Conservation (phyloP, 192 early-diverging fungal species). For the Entrophospora sp. region DNA sequence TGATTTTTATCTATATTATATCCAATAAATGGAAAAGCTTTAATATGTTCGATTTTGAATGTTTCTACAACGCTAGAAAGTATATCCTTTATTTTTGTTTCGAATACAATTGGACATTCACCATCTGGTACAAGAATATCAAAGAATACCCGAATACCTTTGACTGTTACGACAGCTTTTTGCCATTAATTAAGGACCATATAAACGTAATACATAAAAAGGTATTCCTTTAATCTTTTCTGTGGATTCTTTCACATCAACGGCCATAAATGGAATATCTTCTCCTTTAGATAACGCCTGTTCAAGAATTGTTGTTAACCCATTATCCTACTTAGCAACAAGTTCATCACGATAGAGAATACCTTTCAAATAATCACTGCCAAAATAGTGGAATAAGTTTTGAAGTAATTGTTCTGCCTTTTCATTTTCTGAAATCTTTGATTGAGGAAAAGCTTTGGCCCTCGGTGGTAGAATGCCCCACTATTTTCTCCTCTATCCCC, state of each 20-base stretch:
- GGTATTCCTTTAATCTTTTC: neutral
- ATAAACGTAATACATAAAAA: neutral
- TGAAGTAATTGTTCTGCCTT: slow-evolving; percentile 9
- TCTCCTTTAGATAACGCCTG: neutral
- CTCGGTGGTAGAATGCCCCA: too few species aligned
- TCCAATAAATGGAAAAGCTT: slow-evolving; percentile 11
- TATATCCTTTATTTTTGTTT: too few species aligned
- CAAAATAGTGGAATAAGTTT: neutral
- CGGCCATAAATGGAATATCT: neutral
- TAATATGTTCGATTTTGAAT: neutral
- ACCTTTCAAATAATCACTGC: neutral
- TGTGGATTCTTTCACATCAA: neutral
- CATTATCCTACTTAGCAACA: neutral
- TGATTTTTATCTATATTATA: neutral
- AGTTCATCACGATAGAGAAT: neutral
- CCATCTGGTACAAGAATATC: too few species aligned
- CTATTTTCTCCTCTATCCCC: too few species aligned
- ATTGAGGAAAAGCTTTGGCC: slow-evolving; percentile 11
- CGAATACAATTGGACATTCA: too few species aligned
- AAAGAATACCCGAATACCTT: too few species aligned
- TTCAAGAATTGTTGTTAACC: neutral
- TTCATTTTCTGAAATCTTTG: slow-evolving; percentile 4
- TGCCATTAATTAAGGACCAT: neutral
- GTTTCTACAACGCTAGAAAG: neutral
- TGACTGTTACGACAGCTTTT: too few species aligned